phyloP scores from a whole-genome alignment of 2,329 filamentous ascomycete genomes.

The Ambrosiella beaveri region DNA sequence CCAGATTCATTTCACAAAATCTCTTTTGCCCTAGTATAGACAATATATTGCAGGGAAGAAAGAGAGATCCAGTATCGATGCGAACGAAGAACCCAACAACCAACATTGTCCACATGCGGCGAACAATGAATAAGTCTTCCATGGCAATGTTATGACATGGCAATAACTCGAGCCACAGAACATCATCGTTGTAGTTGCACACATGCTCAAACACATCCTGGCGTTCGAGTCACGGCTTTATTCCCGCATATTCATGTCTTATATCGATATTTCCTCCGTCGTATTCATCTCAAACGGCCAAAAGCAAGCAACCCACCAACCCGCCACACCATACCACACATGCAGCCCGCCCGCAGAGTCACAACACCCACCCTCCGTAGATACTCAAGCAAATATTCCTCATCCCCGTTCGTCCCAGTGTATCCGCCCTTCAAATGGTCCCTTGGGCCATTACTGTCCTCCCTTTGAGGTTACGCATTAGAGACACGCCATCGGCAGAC shows the following conservation, averaged over 20 bases:
- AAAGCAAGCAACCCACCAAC: background rate
- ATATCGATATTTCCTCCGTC: conserved; percentile 1
- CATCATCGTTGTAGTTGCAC: background rate
- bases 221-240: conserved; percentile 2
- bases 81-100: background rate
- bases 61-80: background rate
- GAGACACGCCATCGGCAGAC: no score
- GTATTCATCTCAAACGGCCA: background rate
- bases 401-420: no score
- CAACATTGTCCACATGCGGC: background rate
- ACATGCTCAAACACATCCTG: background rate
- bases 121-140: no score
- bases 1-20: background rate
- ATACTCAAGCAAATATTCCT: no score
- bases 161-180: background rate
- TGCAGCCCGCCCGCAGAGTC: no score
- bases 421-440: no score
- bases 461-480: no score
- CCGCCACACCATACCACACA: no score
- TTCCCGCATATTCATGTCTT: background rate
- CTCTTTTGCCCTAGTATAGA: background rate
- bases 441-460: no score
- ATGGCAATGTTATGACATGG: no score
- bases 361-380: no score
- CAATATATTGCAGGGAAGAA: background rate